Conservation (phyloP, 2,329 filamentous ascomycete genomes). For the Chaetomiaceae sp. region DNA sequence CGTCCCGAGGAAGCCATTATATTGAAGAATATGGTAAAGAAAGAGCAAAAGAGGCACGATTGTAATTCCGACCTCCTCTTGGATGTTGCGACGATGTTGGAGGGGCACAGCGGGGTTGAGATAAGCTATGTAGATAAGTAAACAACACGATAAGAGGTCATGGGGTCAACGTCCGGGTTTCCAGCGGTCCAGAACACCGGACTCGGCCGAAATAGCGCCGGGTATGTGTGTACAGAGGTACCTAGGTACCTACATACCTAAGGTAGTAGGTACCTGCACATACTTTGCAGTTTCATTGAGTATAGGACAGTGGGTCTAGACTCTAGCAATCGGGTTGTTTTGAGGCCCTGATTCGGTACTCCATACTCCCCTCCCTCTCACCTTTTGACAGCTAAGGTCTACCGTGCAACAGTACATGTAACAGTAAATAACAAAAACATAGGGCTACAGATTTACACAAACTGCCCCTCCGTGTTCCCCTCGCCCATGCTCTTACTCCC, state of each 20-base stretch:
- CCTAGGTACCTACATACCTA: too few relatives aligned
- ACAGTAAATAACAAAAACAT: too few relatives aligned
- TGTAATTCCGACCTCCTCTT: not conserved
- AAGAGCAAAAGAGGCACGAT: not conserved
- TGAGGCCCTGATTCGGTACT: too few relatives aligned
- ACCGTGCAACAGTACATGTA: too few relatives aligned
- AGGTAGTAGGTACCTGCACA: too few relatives aligned
- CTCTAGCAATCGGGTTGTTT: too few relatives aligned
- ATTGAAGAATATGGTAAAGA: not conserved
- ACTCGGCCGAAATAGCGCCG: not conserved
- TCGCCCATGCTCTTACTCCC: slow-evolving; percentile 92
- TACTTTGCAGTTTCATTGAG: too few relatives aligned
- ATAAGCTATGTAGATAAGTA: not conserved
- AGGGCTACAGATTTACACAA: slow-evolving; percentile 32
- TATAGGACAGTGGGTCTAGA: too few relatives aligned
- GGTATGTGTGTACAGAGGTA: too few relatives aligned
- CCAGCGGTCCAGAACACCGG: not conserved
- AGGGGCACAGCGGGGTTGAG: not conserved
- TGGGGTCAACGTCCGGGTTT: too few relatives aligned
- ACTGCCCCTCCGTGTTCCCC: slow-evolving; percentile 80
- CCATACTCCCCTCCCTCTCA: too few relatives aligned
- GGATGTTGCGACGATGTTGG: not conserved
- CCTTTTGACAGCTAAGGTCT: too few relatives aligned
- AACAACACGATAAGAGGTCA: slow-evolving; percentile 10
- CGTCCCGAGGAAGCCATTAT: slow-evolving; percentile 22